A percentile compares a stretch with the other conserved stretches of the same genome.
Conservation (phyloP, 345 rosid genomes). For the Rhodamnia argentea region DNA sequence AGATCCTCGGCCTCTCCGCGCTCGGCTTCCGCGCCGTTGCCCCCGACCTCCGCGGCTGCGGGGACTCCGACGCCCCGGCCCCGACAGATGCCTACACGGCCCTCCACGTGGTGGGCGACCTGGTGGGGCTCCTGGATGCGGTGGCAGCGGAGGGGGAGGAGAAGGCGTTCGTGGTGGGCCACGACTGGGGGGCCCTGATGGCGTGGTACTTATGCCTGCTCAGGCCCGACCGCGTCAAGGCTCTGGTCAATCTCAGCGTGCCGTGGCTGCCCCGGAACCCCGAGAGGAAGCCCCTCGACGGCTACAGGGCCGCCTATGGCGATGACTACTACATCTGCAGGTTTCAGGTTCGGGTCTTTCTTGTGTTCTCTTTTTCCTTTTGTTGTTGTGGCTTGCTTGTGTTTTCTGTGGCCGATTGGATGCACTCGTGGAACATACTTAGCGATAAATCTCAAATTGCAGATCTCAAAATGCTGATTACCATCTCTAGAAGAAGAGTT, state of each 20-base stretch:
- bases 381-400: too few species aligned
- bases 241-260: constrained; percentile 50
- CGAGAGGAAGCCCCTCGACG: constrained; percentile 31
- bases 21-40: constrained; percentile 24
- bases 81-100: background rate
- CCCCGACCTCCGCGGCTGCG: constrained; percentile 24
- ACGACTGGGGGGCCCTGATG: constrained; percentile 60
- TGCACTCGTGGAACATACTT: too few species aligned
- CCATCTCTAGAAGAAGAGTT: background rate
- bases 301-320: constrained; percentile 29
- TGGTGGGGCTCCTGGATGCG: background rate
- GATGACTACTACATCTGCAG: constrained; percentile 77
- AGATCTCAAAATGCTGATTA: background rate
- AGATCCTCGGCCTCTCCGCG: constrained; percentile 15
- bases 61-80: constrained; percentile 19
- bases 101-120: constrained; percentile 10
- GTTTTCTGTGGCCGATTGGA: too few species aligned
- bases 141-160: constrained; percentile 4
- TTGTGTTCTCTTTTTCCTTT: too few species aligned
- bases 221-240: constrained; percentile 56
- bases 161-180: constrained; percentile 52
- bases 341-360: constrained; percentile 62
- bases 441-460: too few species aligned
- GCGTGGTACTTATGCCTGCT: constrained; percentile 58
- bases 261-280: constrained; percentile 38